Base-by-base conservation (phyloP, 140 eudicot species). In the Flaveria floridana region DNA sequence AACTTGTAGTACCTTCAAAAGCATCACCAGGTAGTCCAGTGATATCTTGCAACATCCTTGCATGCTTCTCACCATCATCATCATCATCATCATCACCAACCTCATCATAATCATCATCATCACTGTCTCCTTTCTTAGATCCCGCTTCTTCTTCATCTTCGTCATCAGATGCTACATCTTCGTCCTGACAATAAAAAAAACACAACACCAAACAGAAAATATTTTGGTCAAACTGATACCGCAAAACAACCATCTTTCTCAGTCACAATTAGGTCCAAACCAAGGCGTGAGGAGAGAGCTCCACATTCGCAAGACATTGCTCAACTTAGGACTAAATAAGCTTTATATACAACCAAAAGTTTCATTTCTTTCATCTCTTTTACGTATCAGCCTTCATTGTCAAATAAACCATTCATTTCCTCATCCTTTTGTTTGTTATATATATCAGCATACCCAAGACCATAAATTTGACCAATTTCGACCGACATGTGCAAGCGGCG, bases 11-110 rank as follows among this genome's bases (percentile, higher is more conserved):
- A 93, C 99, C 96, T 76, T 76, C 97, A 79, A 93, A 93, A 78
- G 94, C 99, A 74, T 83, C 87, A 18, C 76, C 58, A 5, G 99
- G 97, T 25, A 93, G 83, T 58, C 97, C 97, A 75, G 97, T 93
- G 68, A 93, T 81, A 48, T 75, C 89, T 82, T 93, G 88, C 72
- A 93, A 76, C 99, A 93, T 85, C 81, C 96, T 80, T 52, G 74
- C 79, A 85, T 90, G 97, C 87, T 87, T 88, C 65, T 81, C 88
- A n/a, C 76, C 89, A 75, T 87, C 90, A 7, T 76, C 82, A 37
- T 48, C 85, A 37, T 48, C 85, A 42, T 65, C 84, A 16, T 64
- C 84, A 16, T 65, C 57, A 7, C 64, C 84, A 26, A 86, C 93
- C 48, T 88, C 96, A 14, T 63, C 70, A 21, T 23, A 77, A 2